A percentile compares a stretch with the other conserved stretches of the same genome.
Conservation (phyloP, 2,329 filamentous ascomycete genomes). For the Albifimbria verrucaria region DNA sequence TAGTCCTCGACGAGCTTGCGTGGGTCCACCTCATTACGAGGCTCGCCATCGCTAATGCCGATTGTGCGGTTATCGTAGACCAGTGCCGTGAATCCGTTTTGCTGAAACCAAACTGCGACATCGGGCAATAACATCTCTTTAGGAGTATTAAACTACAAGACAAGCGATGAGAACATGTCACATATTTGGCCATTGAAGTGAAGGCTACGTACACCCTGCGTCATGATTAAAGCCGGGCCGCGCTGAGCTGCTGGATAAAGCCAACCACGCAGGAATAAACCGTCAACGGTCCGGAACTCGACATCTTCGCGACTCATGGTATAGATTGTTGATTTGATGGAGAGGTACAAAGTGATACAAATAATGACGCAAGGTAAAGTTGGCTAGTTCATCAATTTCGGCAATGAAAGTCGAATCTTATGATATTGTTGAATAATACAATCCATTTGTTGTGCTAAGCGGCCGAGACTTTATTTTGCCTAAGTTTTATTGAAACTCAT, state of each 20-base stretch:
- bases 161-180: not conserved
- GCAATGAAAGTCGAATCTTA: no score
- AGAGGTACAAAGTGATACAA: not conserved
- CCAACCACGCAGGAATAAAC: constrained; percentile 32
- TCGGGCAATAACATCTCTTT: constrained; percentile 30
- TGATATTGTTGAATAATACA: no score
- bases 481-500: no score
- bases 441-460: no score
- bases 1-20: constrained; percentile 26
- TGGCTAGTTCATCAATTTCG: not conserved
- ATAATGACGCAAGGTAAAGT: not conserved
- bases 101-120: constrained; percentile 28
- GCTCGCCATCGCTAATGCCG: constrained; percentile 33
- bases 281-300: constrained; percentile 38
- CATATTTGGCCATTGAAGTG: not conserved
- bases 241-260: constrained; percentile 27
- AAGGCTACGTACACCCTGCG: constrained; percentile 18
- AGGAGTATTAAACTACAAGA: constrained; percentile 12
- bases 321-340: not conserved
- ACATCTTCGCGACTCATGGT: constrained; percentile 20
- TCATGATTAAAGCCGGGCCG: constrained; percentile 25
- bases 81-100: constrained; percentile 29
- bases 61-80: constrained; percentile 32
- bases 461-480: no score
- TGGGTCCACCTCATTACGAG: constrained; percentile 35